phyloP scores from a whole-genome alignment of 768 basidiomycete genomes.

The Phlebiopsis gigantea region DNA sequence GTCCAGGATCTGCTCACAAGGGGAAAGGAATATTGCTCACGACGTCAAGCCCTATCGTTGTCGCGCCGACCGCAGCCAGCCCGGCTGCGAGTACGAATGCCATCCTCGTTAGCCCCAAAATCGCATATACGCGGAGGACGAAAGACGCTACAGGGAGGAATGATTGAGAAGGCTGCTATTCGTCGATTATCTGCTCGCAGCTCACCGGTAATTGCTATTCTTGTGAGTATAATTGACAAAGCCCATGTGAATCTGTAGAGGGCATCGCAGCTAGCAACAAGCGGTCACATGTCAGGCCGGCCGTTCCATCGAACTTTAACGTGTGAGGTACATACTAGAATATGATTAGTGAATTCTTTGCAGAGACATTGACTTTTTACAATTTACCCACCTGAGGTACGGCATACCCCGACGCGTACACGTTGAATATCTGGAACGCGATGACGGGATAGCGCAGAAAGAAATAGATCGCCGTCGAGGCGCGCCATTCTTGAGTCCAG shows the following conservation, averaged over 20 bases:
- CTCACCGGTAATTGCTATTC: constrained; percentile 6
- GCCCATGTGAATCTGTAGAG: constrained; percentile 11
- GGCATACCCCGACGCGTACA: background rate
- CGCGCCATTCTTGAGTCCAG: constrained; percentile 7
- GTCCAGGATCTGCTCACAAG: too few species aligned
- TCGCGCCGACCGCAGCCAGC: background rate
- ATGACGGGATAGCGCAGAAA: constrained; percentile 12
- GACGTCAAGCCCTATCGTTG: constrained; percentile 7
- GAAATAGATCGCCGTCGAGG: constrained; percentile 10
- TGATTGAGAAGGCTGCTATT: too few species aligned
- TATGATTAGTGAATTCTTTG: background rate
- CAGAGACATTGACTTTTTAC: too few species aligned
- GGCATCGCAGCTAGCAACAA: constrained; percentile 9
- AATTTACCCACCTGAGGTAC: background rate
- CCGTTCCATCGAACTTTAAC: too few species aligned
- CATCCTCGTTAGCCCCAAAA: background rate
- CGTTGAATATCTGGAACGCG: constrained; percentile 10
- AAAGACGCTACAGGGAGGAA: constrained; percentile 5
- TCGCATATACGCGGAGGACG: constrained; percentile 10
- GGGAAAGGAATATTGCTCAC: background rate
- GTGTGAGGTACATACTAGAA: background rate
- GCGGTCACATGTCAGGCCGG: too few species aligned
- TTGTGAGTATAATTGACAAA: constrained; percentile 5
- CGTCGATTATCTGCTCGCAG: background rate
- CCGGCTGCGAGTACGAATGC: background rate